Conservation (phyloP, 495 filamentous ascomycete species). For the Neurospora tetrasperma region DNA sequence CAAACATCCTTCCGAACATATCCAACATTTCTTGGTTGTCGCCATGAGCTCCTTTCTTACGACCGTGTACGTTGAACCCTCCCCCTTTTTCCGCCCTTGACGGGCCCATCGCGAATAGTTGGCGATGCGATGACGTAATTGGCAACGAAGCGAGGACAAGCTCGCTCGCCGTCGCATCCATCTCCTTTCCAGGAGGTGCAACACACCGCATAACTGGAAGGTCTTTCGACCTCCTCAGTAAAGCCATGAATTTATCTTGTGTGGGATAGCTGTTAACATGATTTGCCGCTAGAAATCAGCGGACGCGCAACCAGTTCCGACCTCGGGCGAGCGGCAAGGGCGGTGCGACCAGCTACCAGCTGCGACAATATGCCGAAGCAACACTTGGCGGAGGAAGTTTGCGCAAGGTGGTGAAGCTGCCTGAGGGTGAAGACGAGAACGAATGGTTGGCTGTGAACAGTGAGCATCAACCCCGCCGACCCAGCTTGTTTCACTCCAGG, state of each 20-base stretch:
- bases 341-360: slow-evolving; percentile 81
- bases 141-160: not conserved
- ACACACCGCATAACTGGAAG: not conserved
- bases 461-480: slow-evolving; percentile 27
- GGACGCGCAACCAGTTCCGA: slow-evolving; percentile 82
- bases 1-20: slow-evolving; percentile 10
- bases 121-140: slow-evolving; percentile 1
- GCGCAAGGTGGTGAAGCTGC: slow-evolving; percentile 90
- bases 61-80: slow-evolving; percentile 22
- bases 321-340: slow-evolving; percentile 80
- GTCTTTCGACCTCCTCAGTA: not conserved
- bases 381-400: slow-evolving; percentile 91
- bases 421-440: slow-evolving; percentile 92
- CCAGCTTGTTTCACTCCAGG: not conserved
- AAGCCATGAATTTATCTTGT: too few species aligned
- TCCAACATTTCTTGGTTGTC: not conserved
- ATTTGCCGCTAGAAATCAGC: slow-evolving; percentile 58
- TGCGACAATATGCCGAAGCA: slow-evolving; percentile 95
- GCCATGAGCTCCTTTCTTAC: slow-evolving; percentile 29
- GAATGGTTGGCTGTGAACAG: slow-evolving; percentile 97
- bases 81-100: slow-evolving; percentile 2
- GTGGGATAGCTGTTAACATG: slow-evolving; percentile 12
- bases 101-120: slow-evolving; percentile 3
- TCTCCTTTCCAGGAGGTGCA: not conserved
- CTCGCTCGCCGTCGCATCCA: not conserved